These are phyloP conservation scores for Draba incana DNA, from an alignment of 345 rosid species.

Conservation along the genomic window DNA sequence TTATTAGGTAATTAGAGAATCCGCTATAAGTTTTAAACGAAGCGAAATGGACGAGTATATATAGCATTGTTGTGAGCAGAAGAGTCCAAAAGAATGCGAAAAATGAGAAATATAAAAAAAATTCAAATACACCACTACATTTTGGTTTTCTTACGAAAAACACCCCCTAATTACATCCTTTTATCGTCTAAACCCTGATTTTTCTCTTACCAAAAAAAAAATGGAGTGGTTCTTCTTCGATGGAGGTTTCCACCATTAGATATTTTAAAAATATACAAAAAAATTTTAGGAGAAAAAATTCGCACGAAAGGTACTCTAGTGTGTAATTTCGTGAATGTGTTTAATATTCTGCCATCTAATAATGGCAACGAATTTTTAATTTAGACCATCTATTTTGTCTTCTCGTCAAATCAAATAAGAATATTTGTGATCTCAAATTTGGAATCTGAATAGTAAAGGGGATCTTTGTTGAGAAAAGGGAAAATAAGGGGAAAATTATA, in stretches of 20 bases:
- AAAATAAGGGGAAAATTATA: constrained; percentile 3
- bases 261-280: constrained; percentile 12
- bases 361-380: constrained; percentile 34
- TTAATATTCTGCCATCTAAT: constrained; percentile 39
- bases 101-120: background rate
- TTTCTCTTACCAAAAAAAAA: background rate
- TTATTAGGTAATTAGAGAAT: constrained; percentile 32
- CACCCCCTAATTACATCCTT: background rate
- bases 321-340: constrained; percentile 32
- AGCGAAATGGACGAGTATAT: constrained; percentile 37
- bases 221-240: constrained; percentile 28
- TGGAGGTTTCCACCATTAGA: constrained; percentile 27
- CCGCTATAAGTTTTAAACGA: constrained; percentile 39
- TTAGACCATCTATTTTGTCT: constrained; percentile 39
- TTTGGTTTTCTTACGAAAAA: constrained; percentile 8
- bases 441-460: background rate
- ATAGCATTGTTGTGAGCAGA: constrained; percentile 37
- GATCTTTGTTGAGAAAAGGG: background rate
- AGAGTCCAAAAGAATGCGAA: constrained; percentile 30
- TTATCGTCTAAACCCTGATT: background rate
- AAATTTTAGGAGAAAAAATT: constrained; percentile 23
- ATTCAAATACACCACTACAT: background rate
- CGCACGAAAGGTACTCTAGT: constrained; percentile 18
- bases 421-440: constrained; percentile 17
- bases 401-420: constrained; percentile 31